These are phyloP conservation scores for Hibiscus mutabilis DNA, from an alignment of 345 rosid genomes.

Conservation along the genomic window DNA sequence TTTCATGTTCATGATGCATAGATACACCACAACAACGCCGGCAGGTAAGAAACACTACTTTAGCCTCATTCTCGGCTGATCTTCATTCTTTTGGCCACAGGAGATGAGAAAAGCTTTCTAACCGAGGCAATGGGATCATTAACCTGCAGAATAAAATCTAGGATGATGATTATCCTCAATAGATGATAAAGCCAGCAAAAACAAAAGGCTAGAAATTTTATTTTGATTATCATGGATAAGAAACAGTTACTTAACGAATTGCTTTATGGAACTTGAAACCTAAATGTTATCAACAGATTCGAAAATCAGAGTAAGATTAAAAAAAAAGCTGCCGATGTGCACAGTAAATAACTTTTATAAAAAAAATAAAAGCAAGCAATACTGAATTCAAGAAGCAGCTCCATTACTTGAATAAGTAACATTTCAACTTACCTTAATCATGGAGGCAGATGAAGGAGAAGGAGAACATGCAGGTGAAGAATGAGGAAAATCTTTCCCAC, in stretches of 20 bases:
- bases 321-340: not conserved
- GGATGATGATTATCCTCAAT: not conserved
- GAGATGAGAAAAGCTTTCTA: constrained; percentile 6
- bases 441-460: constrained; percentile 28
- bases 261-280: not conserved
- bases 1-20: not conserved
- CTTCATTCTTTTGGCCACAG: not conserved
- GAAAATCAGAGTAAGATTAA: not conserved
- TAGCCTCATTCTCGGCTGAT: not conserved
- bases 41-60: not conserved
- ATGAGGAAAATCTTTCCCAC: constrained; percentile 36
- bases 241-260: not conserved
- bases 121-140: constrained; percentile 10
- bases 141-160: not conserved
- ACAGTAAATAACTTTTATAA: not conserved
- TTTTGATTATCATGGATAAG: not conserved
- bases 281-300: not conserved
- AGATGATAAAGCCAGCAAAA: not conserved
- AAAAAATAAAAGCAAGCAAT: too few relatives aligned
- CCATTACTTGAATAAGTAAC: not conserved
- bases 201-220: not conserved
- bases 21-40: not conserved
- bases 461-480: constrained; percentile 29
- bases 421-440: constrained; percentile 48
- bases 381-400: too few relatives aligned